phyloP scores from a whole-genome alignment of 495 filamentous ascomycete genomes.

The Penicillium diatomitis region DNA sequence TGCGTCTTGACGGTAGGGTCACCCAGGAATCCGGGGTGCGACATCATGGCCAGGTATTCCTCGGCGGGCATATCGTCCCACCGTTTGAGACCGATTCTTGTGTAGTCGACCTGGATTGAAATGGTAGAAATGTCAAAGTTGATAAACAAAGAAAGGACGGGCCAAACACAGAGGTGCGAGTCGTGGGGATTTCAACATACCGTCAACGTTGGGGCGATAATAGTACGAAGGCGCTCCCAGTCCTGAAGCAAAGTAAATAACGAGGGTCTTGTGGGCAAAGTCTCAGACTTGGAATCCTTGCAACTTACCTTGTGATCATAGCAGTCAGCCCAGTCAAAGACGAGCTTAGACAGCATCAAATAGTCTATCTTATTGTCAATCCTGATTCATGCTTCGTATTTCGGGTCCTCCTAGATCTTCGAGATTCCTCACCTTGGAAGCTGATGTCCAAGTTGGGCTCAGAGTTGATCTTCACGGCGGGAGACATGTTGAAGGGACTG shows the following conservation, averaged over 20 bases:
- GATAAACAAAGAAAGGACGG: too few species aligned
- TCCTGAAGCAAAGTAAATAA: slow-evolving; percentile 28
- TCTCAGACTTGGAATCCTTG: background rate
- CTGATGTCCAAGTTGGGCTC: slow-evolving; percentile 22
- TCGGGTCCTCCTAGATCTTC: background rate
- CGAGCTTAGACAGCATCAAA: slow-evolving; percentile 17
- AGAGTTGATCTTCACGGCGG: slow-evolving; percentile 13
- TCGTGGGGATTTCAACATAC: slow-evolving; percentile 16
- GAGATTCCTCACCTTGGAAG: slow-evolving; percentile 14
- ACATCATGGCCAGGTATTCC: slow-evolving; percentile 63
- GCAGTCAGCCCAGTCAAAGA: slow-evolving; percentile 73
- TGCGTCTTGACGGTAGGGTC: slow-evolving; percentile 64
- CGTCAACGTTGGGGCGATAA: slow-evolving; percentile 61
- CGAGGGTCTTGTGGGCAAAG: background rate
- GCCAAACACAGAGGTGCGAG: background rate
- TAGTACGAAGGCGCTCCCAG: slow-evolving; percentile 61
- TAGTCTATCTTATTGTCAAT: slow-evolving; percentile 12
- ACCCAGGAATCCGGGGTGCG: slow-evolving; percentile 56
- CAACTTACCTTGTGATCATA: slow-evolving; percentile 56
- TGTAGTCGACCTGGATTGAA: slow-evolving; percentile 52
- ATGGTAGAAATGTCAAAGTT: slow-evolving; percentile 4
- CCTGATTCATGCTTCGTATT: background rate
- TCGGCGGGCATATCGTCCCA: slow-evolving; percentile 67
- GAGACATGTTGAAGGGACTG: slow-evolving; percentile 11
- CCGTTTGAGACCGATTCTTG: slow-evolving; percentile 59